A percentile compares a stretch with the other conserved stretches of the same genome.
These are phyloP conservation scores for Dalbergia oliveri DNA, from an alignment of 306 rosid species.

Conservation along the genomic window DNA sequence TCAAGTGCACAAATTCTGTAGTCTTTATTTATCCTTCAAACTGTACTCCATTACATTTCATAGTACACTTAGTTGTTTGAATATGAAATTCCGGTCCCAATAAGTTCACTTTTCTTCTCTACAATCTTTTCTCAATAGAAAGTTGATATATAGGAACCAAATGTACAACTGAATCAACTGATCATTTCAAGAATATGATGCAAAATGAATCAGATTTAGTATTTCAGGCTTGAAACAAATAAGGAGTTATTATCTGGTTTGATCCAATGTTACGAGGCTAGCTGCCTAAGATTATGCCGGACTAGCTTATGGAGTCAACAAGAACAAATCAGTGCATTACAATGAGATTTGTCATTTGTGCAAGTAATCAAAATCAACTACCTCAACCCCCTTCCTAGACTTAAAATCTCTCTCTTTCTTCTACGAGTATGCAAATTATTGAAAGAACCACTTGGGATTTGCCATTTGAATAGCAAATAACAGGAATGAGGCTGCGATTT, in stretches of 20 bases:
- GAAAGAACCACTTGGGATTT: not conserved
- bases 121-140: not conserved
- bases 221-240: not conserved
- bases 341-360: not conserved
- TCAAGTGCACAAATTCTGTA: conserved; percentile 10
- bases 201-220: not conserved
- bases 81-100: not conserved
- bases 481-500: no score
- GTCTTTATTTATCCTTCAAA: conserved; percentile 11
- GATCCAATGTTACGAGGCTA: not conserved
- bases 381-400: not conserved
- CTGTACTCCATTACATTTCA: conserved; percentile 1
- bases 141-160: not conserved
- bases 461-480: no score
- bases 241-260: not conserved
- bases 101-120: not conserved
- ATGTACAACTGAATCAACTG: not conserved
- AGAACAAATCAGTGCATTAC: not conserved
- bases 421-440: not conserved
- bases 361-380: not conserved
- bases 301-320: conserved; percentile 3
- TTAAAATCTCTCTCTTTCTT: not conserved
- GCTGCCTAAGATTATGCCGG: not conserved
- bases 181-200: not conserved
- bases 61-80: not conserved